Base-by-base conservation (phyloP, 768 basidiomycete genomes). In the Harrya chromipes region DNA sequence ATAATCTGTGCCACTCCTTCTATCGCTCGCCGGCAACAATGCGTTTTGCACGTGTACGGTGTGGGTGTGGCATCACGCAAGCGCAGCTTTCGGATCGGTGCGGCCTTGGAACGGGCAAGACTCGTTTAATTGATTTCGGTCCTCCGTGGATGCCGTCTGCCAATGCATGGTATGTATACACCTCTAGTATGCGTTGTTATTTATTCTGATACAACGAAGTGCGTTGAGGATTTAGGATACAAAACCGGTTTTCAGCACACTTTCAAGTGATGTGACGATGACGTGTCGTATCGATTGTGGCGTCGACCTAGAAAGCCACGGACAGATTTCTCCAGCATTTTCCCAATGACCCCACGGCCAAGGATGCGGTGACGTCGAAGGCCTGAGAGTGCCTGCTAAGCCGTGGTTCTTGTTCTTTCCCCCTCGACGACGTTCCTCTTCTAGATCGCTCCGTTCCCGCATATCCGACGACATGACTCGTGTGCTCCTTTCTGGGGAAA, bases 1-100 rank as follows among this genome's bases (percentile, higher is more conserved):
- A 64, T 67, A 61, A 67, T 53, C 51, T 38, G 43, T 52, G 53
- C 38, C 55, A 40, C 50, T 33, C 49, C 38, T 31, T 53, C 46
- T 46, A 59, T 64, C 57, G 35, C 40, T 50, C 40, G 51, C 39
- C 26, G 50, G 52, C 46, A 40, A 44, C 60, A 61, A 64, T 48
- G 55, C 43, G 40, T 52, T 60, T 49, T 53, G 29, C 60, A 61
- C 60, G 60, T 61, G 60, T 52, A 39, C 16, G 31, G 50, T 36
- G 40, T 47, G 41, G 20, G 43, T 46, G 35, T 40, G 51, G 37
- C 38, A 49, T 48, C 39, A 41, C 40, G 20, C 23, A 12, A 16
- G n/a, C 4, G 38, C 26, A 17, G 17, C 19, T 24, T 26, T 47
- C 43, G 26, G 50, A 50, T 45, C 40, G 38, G 46, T 53, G 50